Evolutionary conservation across 192 early-diverging fungal genomes (phyloP).

Genomic region (Backusella luteola): DNA sequence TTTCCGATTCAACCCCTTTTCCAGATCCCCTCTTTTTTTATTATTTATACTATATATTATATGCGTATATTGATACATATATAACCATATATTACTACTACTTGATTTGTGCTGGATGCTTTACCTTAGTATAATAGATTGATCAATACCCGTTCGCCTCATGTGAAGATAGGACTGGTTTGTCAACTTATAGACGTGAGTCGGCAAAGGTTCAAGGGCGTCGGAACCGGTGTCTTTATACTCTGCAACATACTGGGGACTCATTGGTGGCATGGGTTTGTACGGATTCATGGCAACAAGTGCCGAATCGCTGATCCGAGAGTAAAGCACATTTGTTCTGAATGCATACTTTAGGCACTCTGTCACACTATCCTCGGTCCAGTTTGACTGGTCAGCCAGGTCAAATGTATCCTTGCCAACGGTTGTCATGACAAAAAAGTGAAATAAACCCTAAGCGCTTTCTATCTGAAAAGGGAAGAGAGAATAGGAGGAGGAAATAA

Average conservation of each 20-base stretch:
- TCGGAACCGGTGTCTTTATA: slow-evolving; percentile 57
- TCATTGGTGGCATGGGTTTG: slow-evolving; percentile 50
- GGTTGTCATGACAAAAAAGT: not conserved
- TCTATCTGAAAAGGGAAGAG: not conserved
- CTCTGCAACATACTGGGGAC: slow-evolving; percentile 67
- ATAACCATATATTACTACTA: not conserved
- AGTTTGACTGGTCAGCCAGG: slow-evolving; percentile 23
- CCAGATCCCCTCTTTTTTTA: not conserved
- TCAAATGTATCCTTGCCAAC: slow-evolving; percentile 12
- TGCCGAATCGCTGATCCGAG: slow-evolving; percentile 55
- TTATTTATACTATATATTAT: not conserved
- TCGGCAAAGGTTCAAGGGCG: slow-evolving; percentile 45
- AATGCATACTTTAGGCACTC: slow-evolving; percentile 49
- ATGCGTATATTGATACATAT: slow-evolving; percentile 3
- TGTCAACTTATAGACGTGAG: slow-evolving; percentile 76
- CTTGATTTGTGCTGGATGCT: not conserved
- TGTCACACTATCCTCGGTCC: slow-evolving; percentile 41
- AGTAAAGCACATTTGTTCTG: slow-evolving; percentile 49
- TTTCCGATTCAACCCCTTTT: not conserved
- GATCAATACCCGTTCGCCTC: slow-evolving; percentile 69
- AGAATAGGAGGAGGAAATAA: not conserved
- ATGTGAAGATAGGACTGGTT: slow-evolving; percentile 80
- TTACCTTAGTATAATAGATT: slow-evolving; percentile 37
- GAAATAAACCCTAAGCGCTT: not conserved
- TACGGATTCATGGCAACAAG: slow-evolving; percentile 64